Base-by-base conservation (phyloP, 805 yeast species). In the Saccharomycopsis amapae region DNA sequence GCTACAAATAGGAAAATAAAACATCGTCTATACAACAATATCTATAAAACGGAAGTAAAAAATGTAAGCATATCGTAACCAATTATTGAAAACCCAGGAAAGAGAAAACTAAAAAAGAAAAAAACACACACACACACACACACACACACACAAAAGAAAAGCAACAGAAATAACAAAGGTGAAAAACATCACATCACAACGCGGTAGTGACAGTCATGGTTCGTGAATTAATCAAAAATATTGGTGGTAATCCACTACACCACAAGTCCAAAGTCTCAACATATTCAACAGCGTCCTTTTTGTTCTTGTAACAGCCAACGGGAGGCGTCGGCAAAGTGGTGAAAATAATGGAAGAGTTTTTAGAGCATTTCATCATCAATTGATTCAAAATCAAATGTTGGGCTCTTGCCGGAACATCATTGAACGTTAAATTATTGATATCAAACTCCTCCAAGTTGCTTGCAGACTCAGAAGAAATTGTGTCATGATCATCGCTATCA, bases 161-260 rank as follows among this genome's bases (percentile, higher is more conserved):
- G 26, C 10, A 15, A 26, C 10, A 26, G 30, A 26, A 26, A 9
- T 26, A 26, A 26, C 7, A 26, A 26, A 26, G 12, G 12, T 9
- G 12, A 26, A 26, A 26, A 26, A 26, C 7, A 26, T 9, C 13
- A 20, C 15, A 2, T 54, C 65, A 89, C 51, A 90, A 67, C 28
- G 95, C 93, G 4, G 97, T 89, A 0, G 98, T 90, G 2, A 90
- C 98, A 0, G 98, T 93, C 71, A 93, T 88, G 0, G 95, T 83
- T 65, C 87, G 95, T 0, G 97, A 86, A 58, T 93, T 90, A 45
- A 93, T 72, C 51, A 93, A 63, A 60, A 93, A 60, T 1, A 78
- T 72, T 0, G 97, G 96, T 0, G 96, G 96, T 33, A 93, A 65
- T 3, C 76, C 86, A 37, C 78, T 76, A 46, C 90, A 71, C 93